phyloP scores from a whole-genome alignment of 208 protist genomes.

The Herpetomonas tarakana region DNA sequence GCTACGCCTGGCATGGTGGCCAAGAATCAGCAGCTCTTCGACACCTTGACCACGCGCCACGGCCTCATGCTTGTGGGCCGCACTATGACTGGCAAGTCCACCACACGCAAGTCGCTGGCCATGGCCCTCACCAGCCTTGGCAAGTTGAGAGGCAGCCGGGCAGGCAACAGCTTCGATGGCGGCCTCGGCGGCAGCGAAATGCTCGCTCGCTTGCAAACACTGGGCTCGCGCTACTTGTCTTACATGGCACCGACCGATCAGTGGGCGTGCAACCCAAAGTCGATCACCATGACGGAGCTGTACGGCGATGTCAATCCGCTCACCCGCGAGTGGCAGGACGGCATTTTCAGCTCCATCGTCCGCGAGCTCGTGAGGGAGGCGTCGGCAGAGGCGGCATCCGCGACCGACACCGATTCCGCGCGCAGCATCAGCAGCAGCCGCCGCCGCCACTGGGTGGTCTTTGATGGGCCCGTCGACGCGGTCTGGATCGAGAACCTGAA shows the following conservation, averaged over 20 bases:
- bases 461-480: constrained; percentile 98
- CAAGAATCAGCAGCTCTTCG: constrained; percentile 92
- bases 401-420: constrained; percentile 8
- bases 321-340: constrained; percentile 96
- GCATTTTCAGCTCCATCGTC: constrained; percentile 90
- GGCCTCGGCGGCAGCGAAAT: constrained; percentile 7
- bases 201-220: constrained; percentile 17
- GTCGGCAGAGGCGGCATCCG: constrained; percentile 11
- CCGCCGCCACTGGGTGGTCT: constrained; percentile 96
- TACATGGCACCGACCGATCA: constrained; percentile 65
- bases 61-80: constrained; percentile 95
- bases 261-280: constrained; percentile 92
- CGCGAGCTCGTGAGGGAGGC: constrained; percentile 75
- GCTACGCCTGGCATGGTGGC: constrained; percentile 68
- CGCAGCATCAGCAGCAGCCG: no score
- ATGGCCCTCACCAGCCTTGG: constrained; percentile 58
- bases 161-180: neutral
- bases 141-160: constrained; percentile 7
- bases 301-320: constrained; percentile 95
- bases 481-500: constrained; percentile 99
- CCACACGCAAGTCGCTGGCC: constrained; percentile 71
- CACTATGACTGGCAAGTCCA: constrained; percentile 94
- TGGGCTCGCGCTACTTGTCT: constrained; percentile 50
- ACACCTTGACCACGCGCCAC: constrained; percentile 88
- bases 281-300: constrained; percentile 94